phyloP scores from a whole-genome alignment of 1,139 yeast species.

The Zygosaccharomyces sapae region DNA sequence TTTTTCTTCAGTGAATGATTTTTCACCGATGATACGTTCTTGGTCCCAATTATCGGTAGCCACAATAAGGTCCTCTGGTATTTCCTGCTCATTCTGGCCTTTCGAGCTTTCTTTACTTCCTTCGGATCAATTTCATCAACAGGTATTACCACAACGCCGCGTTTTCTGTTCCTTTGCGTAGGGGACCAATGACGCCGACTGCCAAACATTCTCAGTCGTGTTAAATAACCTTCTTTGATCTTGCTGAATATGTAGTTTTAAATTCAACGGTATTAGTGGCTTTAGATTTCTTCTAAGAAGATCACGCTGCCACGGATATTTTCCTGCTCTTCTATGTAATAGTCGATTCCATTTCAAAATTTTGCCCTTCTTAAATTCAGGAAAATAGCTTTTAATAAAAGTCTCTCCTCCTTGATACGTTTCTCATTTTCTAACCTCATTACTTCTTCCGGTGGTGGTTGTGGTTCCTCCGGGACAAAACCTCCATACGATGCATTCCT shows the following conservation, averaged over 20 bases:
- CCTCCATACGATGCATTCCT: slow-evolving; percentile 19
- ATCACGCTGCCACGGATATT: slow-evolving; percentile 33
- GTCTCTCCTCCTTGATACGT: slow-evolving; percentile 25
- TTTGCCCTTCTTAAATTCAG: slow-evolving; percentile 33
- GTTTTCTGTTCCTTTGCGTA: slow-evolving; percentile 15
- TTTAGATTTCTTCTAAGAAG: slow-evolving; percentile 16
- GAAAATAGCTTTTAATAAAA: slow-evolving; percentile 32
- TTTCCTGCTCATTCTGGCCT: slow-evolving; percentile 19
- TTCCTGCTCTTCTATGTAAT: slow-evolving; percentile 29
- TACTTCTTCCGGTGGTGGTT: slow-evolving; percentile 10
- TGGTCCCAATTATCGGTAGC: slow-evolving; percentile 87
- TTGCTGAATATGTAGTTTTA: slow-evolving; percentile 35
- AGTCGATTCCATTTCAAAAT: slow-evolving; percentile 33
- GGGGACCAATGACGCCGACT: slow-evolving; percentile 9
- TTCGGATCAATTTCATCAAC: slow-evolving; percentile 34
- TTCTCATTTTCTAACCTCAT: slow-evolving; percentile 16
- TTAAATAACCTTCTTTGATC: slow-evolving; percentile 33
- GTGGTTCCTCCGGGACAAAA: slow-evolving; percentile 12
- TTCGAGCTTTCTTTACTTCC: slow-evolving; percentile 31
- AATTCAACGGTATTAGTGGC: slow-evolving; percentile 30
- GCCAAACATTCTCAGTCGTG: slow-evolving; percentile 20
- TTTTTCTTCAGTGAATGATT: slow-evolving; percentile 9
- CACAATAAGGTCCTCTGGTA: slow-evolving; percentile 56
- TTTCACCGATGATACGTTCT: slow-evolving; percentile 51
- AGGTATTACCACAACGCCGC: slow-evolving; percentile 25